These are phyloP conservation scores for Orychophragmus violaceus DNA, from an alignment of 345 rosid species.

Conservation along the genomic window DNA sequence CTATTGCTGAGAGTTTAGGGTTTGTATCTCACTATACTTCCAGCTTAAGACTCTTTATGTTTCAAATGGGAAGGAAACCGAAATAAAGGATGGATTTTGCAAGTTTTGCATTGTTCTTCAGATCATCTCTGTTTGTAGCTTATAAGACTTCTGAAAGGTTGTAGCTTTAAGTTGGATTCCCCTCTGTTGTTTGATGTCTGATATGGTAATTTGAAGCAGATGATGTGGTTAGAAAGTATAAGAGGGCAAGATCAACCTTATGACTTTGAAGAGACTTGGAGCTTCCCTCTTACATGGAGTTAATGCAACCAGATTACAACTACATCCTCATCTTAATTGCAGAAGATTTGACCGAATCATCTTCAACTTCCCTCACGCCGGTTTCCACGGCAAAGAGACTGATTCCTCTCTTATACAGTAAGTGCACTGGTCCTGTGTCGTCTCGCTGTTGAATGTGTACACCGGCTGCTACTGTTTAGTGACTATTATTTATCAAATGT, in stretches of 20 bases:
- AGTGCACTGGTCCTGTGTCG: background rate
- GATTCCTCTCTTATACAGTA: too few relatives aligned
- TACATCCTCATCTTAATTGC: too few relatives aligned
- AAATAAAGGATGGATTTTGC: background rate
- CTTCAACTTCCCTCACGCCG: too few relatives aligned
- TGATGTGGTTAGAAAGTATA: conserved; percentile 32
- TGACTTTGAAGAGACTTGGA: too few relatives aligned
- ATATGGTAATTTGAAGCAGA: conserved; percentile 28
- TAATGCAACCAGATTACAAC: too few relatives aligned
- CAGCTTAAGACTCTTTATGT: too few relatives aligned
- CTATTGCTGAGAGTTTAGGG: background rate
- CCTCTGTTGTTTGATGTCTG: background rate
- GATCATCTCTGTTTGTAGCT: background rate
- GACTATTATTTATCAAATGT: background rate
- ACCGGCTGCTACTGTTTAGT: background rate
- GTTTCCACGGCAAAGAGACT: too few relatives aligned
- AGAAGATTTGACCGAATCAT: too few relatives aligned
- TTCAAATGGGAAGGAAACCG: background rate
- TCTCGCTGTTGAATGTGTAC: background rate
- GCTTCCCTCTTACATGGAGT: too few relatives aligned
- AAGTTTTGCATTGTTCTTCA: background rate
- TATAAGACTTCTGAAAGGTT: background rate
- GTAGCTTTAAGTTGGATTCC: background rate
- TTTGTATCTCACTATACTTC: too few relatives aligned
- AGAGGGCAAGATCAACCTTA: too few relatives aligned